Evolutionary conservation across 2,329 filamentous ascomycete genomes (phyloP), one percentile per base, ranked within the genome.

Genomic region (Ambrosiella xylebori): DNA sequence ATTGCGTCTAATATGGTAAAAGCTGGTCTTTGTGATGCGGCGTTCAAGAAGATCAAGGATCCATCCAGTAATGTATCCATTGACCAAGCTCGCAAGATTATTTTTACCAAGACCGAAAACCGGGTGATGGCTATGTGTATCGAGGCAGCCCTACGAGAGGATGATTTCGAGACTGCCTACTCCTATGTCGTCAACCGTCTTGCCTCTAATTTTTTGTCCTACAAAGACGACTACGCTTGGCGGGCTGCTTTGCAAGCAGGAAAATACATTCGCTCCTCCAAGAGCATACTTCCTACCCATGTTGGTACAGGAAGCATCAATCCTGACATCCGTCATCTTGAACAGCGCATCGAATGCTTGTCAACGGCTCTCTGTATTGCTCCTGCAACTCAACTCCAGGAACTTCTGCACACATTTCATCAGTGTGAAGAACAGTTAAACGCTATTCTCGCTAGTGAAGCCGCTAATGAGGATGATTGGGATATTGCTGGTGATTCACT

Each of bases 161-260:
- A 89, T 62, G 88, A 82, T 66, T 93, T 93, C 61, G 88, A 94
- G 66, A 93, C 87, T 0, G 87, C 87, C 9, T 93, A 91, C 67
- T 90, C 86, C 0, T 91, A 87, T 65, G 83, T 90, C 1, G 78
- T 88, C 52, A 88, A 82, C 65, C 79, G 84, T 19, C 73, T 93
- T 0, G 74, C 75, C 7, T 61, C 65, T 36, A 60, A 63, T 17
- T 15, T 65, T 69, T 12, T 40, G 13, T 58, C 53, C 36, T 12
- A 39, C 49, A 59, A 52, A 38, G 84, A 88, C 63, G 77, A 85
- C 59, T 84, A 85, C 68, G 85, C 85, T 1, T 93, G 87, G 87
- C 81, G 80, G 60, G 86, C 86, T 6, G 86, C 87, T 3, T 74
- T 91, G 49, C 78, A 84, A 63, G 85, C 86, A n/a, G 87, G 87